phyloP scores from a whole-genome alignment of 2,329 filamentous ascomycete species.

The Scedosporium apiospermum region DNA sequence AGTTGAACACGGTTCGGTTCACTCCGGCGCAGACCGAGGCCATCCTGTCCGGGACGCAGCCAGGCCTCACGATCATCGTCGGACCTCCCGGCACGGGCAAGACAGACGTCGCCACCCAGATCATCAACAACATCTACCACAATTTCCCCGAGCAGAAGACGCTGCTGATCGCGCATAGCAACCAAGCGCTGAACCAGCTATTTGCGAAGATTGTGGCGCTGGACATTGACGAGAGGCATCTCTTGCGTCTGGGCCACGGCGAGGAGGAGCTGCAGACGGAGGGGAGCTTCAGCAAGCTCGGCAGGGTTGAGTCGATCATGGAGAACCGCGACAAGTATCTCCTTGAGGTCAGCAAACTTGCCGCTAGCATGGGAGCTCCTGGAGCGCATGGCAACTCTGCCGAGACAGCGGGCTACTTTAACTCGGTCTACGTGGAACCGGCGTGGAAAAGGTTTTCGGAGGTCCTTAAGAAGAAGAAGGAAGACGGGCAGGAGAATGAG shows the following conservation, averaged over 20 bases:
- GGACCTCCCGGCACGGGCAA: conserved; percentile 95
- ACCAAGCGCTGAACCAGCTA: conserved; percentile 92
- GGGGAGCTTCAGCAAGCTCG: conserved; percentile 84
- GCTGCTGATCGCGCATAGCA: conserved; percentile 88
- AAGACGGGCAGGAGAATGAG: no score
- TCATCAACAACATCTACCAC: conserved; percentile 98
- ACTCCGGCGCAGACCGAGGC: conserved; percentile 87
- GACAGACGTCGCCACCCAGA: conserved; percentile 97
- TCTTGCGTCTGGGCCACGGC: conserved; percentile 85
- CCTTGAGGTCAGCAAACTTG: conserved; percentile 75
- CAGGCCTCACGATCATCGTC: conserved; percentile 86
- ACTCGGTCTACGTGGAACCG: conserved; percentile 81
- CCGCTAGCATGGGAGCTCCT: conserved; percentile 73
- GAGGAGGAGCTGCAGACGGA: conserved; percentile 89
- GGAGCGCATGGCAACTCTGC: conserved; percentile 95
- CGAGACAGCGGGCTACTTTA: conserved; percentile 95
- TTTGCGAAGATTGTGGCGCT: conserved; percentile 97
- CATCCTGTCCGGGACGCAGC: conserved; percentile 87
- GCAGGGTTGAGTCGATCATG: conserved; percentile 88
- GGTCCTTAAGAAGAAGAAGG: conserved; percentile 42
- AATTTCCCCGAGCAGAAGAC: conserved; percentile 93
- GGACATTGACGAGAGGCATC: conserved; percentile 90
- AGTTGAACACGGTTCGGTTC: conserved; percentile 75
- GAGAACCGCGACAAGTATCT: conserved; percentile 75
- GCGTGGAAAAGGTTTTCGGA: conserved; percentile 77